Conservation (phyloP, 108 stramenopile genomes). For the Poteriospumella lacustris region DNA sequence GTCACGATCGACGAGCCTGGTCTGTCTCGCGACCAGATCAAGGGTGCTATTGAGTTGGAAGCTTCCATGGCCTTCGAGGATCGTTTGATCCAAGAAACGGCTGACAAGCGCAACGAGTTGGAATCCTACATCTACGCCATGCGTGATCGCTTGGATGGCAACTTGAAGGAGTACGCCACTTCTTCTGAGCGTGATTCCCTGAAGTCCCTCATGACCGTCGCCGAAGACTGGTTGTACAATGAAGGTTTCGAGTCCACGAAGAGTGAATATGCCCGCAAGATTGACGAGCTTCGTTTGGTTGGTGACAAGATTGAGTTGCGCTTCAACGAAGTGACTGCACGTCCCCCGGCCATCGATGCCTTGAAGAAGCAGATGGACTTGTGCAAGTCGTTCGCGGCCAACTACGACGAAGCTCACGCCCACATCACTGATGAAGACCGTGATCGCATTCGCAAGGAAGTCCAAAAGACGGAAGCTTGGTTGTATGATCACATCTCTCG, state of each 20-base stretch:
- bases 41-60: conserved; percentile 70
- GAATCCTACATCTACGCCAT: conserved; percentile 97
- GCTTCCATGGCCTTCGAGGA: conserved; percentile 78
- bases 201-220: conserved; percentile 57
- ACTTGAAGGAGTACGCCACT: conserved; percentile 68
- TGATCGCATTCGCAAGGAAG: conserved; percentile 61
- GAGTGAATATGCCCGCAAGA: conserved; percentile 74
- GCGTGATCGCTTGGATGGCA: conserved; percentile 86
- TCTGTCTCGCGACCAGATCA: conserved; percentile 71
- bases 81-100: conserved; percentile 80
- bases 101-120: conserved; percentile 93
- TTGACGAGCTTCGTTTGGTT: conserved; percentile 70
- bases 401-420: conserved; percentile 65
- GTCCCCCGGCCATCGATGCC: conserved; percentile 63
- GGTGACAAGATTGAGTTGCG: conserved; percentile 82
- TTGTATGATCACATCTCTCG: conserved; percentile 82
- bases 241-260: conserved; percentile 92
- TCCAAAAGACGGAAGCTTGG: conserved; percentile 73
- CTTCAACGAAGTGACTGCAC: conserved; percentile 62
- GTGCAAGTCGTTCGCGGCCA: conserved; percentile 74
- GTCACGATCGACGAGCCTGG: conserved; percentile 35
- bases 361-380: conserved; percentile 72
- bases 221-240: conserved; percentile 97
- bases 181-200: conserved; percentile 73
- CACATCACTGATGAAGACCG: conserved; percentile 88